A percentile compares a stretch with the other conserved stretches of the same genome.
phyloP scores from a whole-genome alignment of 805 yeast species.

The Grigorovia transvaalensis region DNA sequence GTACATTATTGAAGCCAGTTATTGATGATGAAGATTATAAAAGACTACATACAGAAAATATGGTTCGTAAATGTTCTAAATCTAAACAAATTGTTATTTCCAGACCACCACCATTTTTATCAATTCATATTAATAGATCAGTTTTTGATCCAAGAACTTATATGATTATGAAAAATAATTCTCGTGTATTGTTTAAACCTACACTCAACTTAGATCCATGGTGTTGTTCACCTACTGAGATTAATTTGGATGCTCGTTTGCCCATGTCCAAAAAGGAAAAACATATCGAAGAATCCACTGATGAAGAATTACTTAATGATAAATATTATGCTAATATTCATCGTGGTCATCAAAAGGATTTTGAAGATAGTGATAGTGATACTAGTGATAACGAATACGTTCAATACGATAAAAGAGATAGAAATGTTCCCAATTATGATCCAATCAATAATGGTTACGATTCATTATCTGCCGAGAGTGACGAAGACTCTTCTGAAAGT shows the following conservation, averaged over 20 bases:
- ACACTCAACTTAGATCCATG: constrained; percentile 56
- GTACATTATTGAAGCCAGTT: constrained; percentile 51
- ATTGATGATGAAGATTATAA: constrained; percentile 75
- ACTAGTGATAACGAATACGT: constrained; percentile 7
- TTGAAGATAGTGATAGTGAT: constrained; percentile 26
- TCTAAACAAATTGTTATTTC: constrained; percentile 74
- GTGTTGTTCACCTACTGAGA: constrained; percentile 57
- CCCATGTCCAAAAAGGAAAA: constrained; percentile 59
- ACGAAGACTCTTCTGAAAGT: constrained; percentile 9
- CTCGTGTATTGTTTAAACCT: constrained; percentile 69
- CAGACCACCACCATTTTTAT: constrained; percentile 72
- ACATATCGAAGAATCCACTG: constrained; percentile 18
- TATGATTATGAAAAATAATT: constrained; percentile 71
- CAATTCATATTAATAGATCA: constrained; percentile 85
- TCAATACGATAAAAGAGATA: constrained; percentile 5
- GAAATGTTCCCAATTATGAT: constrained; percentile 20
- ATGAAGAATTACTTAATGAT: constrained; percentile 24
- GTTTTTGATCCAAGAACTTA: constrained; percentile 85
- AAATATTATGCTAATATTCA: constrained; percentile 26
- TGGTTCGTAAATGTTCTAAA: constrained; percentile 66
- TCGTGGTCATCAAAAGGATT: constrained; percentile 24
- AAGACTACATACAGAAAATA: constrained; percentile 59
- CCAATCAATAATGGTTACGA: constrained; percentile 19
- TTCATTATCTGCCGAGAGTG: constrained; percentile 5
- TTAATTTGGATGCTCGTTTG: constrained; percentile 69